Base-by-base conservation (phyloP, 192 early-diverging fungal species). In the Coemansia reversa region DNA sequence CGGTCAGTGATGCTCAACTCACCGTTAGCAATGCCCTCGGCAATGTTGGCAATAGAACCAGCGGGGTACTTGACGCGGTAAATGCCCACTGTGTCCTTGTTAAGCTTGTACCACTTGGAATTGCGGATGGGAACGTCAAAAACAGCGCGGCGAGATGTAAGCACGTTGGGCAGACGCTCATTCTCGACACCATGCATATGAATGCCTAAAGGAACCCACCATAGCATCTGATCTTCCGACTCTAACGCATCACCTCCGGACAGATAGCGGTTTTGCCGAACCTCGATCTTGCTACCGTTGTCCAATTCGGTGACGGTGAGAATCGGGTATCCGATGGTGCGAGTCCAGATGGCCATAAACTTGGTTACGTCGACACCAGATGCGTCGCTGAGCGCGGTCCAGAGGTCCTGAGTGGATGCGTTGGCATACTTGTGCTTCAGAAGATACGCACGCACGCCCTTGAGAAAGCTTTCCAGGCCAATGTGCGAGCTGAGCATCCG, bases 31-130 rank as follows among this genome's bases (percentile, higher is more conserved):
- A 87, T 80, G 2, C 82, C 85, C 2, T 74, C 65, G 4, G 82
- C 88, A 39, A 92, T 72, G 11, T 77, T 69, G 24, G 48, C 58
- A 47, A 90, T 67, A 11, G 84, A 76, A 3, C 80, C 62, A 24
- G 79, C 60, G 28, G 89, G 81, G 62, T 92, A 92, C 20, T 88
- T 84, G 2, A 96, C 94, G 25, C 97, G 88, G 83, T 90, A 98
- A 57, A 98, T 84, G 5, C 92, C 90, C 28, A 86, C 90, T 45
- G 87, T 86, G 56, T 83, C 82, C 42, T 81, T 74, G 84, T 98
- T 98, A 60, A 98, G 84, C 82, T 96, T 96, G 80, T 86, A 92
- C 70, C 88, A 89, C 29, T 63, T 74, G 25, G 70, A 70, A 18
- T 85, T 49, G 25, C 62, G 50, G 12, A 50, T 52, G 2, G 77